Conservation (phyloP, 345 rosid genomes). For the Eutrema heterophyllum region DNA sequence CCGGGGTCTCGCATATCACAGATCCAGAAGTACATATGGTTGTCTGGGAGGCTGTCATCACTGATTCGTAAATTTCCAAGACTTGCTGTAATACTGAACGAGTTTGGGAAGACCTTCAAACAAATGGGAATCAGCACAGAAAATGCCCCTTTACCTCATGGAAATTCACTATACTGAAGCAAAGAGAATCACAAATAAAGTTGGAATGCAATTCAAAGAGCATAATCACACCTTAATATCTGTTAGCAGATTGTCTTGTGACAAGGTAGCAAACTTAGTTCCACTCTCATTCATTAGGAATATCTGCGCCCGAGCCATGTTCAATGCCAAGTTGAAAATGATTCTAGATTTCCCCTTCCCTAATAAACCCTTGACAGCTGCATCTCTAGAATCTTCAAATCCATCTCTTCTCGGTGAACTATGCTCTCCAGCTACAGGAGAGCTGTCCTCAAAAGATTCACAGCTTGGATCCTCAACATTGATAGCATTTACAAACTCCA, state of each 20-base stretch:
- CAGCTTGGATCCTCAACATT: conserved; percentile 52
- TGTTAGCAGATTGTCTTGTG: conserved; percentile 80
- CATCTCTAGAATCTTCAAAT: conserved; percentile 49
- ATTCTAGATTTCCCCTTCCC: conserved; percentile 93
- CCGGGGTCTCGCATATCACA: conserved; percentile 99
- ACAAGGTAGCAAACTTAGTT: conserved; percentile 78
- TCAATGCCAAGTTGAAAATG: conserved; percentile 69
- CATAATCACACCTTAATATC: conserved; percentile 69
- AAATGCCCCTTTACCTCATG: background rate
- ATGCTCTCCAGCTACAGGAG: conserved; percentile 44
- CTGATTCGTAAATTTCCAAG: conserved; percentile 93
- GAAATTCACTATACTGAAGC: conserved; percentile 5
- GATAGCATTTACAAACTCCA: conserved; percentile 83
- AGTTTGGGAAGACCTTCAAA: conserved; percentile 86
- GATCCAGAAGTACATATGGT: conserved; percentile 87
- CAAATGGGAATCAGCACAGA: conserved; percentile 18
- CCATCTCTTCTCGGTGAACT: conserved; percentile 39
- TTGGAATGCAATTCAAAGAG: conserved; percentile 16
- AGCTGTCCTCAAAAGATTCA: conserved; percentile 55
- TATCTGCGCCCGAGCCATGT: conserved; percentile 90
- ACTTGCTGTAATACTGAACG: conserved; percentile 83
- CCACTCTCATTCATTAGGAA: conserved; percentile 89
- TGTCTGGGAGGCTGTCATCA: conserved; percentile 82
- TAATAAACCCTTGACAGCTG: conserved; percentile 75
- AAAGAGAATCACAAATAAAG: background rate